A percentile compares a stretch with the other conserved stretches of the same genome.
phyloP scores from a whole-genome alignment of 768 basidiomycete genomes.

The Lentinula sp. region DNA sequence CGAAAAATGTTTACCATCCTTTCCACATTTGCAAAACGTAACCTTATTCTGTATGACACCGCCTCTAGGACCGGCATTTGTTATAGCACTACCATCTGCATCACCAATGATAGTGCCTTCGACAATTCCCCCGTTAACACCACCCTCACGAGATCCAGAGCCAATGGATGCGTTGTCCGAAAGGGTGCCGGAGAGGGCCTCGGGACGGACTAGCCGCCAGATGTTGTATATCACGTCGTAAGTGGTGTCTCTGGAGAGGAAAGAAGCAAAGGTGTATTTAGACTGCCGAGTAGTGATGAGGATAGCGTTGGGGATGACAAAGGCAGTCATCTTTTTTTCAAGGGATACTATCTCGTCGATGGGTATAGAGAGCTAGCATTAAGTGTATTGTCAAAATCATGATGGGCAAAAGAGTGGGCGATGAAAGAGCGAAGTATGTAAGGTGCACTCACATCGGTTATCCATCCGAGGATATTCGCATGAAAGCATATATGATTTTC shows the following conservation, averaged over 20 bases:
- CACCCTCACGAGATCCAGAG: conserved; percentile 30
- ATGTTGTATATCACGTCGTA: conserved; percentile 95
- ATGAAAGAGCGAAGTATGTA: background rate
- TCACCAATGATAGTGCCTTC: conserved; percentile 15
- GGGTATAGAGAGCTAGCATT: conserved; percentile 69
- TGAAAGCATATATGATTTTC: conserved; percentile 99
- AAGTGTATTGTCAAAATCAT: background rate
- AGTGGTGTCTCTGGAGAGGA: conserved; percentile 93
- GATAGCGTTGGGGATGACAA: conserved; percentile 96
- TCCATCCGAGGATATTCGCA: conserved; percentile 99
- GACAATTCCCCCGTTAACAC: conserved; percentile 11
- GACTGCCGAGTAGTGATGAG: conserved; percentile 76
- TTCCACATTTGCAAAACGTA: conserved; percentile 72
- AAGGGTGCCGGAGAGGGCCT: conserved; percentile 21
- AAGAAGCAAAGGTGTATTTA: conserved; percentile 94
- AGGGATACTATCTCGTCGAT: conserved; percentile 81
- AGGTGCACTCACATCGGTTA: conserved; percentile 73
- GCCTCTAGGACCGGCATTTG: conserved; percentile 5
- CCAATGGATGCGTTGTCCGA: conserved; percentile 23
- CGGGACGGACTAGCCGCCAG: conserved; percentile 87
- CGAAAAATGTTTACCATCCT: conserved; percentile 58
- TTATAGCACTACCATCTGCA: conserved; percentile 11
- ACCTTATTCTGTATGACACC: conserved; percentile 35
- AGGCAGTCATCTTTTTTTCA: conserved; percentile 97
- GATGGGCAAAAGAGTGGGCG: background rate